Conservation (phyloP, 768 basidiomycete genomes). For the Cystobasidium ongulense region DNA sequence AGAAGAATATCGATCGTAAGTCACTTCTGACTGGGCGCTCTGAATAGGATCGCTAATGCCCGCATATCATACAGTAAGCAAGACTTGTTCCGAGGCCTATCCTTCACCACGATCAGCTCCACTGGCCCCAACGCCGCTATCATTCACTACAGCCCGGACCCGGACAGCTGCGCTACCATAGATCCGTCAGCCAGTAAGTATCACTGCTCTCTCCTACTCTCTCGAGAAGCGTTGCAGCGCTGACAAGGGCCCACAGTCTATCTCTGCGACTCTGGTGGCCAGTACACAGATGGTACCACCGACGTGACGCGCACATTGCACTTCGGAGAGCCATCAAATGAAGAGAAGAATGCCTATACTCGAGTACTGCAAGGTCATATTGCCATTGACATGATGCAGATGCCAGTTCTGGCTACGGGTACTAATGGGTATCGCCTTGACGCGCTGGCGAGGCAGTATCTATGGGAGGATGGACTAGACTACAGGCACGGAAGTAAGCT, state of each 20-base stretch:
- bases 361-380: constrained; percentile 75
- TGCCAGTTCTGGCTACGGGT: constrained; percentile 62
- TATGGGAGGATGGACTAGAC: constrained; percentile 80
- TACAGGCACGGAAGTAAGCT: constrained; percentile 43
- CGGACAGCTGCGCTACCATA: constrained; percentile 63
- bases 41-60: not conserved
- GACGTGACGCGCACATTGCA: constrained; percentile 79
- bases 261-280: constrained; percentile 76
- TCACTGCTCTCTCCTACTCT: not conserved
- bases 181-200: constrained; percentile 44
- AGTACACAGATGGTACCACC: constrained; percentile 88
- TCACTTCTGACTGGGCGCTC: constrained; percentile 31
- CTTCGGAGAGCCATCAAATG: constrained; percentile 72
- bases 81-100: constrained; percentile 71
- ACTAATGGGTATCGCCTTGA: constrained; percentile 51
- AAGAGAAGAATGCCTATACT: constrained; percentile 81
- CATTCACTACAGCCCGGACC: constrained; percentile 83
- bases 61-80: constrained; percentile 54
- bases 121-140: constrained; percentile 89
- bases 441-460: constrained; percentile 63
- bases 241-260: constrained; percentile 54
- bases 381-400: constrained; percentile 59
- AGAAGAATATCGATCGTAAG: constrained; percentile 71
- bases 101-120: constrained; percentile 85
- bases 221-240: constrained; percentile 51